These are phyloP conservation scores for Tetraselmis chui DNA, from an alignment of 139 green algal genomes.

Conservation along the genomic window DNA sequence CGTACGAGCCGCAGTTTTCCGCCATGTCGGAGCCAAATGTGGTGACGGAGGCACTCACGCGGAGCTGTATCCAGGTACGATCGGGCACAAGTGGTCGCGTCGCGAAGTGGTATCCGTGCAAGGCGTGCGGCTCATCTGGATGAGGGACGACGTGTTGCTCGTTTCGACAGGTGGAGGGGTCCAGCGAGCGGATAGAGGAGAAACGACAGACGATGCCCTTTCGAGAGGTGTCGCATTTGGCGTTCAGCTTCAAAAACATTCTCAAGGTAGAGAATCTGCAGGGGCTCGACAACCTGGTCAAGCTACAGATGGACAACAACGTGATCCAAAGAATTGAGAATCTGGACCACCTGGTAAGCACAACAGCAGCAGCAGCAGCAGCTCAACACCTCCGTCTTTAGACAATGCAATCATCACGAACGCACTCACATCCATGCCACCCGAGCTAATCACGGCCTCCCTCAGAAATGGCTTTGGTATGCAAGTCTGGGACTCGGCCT, in stretches of 20 bases:
- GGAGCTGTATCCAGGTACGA: constrained; percentile 54
- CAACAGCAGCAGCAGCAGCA: too few relatives aligned
- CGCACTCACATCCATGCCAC: too few relatives aligned
- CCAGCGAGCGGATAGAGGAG: constrained; percentile 43
- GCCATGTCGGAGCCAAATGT: constrained; percentile 21
- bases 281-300: constrained; percentile 58
- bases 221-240: constrained; percentile 48
- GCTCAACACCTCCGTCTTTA: too few relatives aligned
- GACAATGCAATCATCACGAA: too few relatives aligned
- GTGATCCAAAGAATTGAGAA: constrained; percentile 66
- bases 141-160: constrained; percentile 40
- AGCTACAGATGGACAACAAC: constrained; percentile 87
- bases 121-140: background rate
- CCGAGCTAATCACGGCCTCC: too few relatives aligned
- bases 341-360: constrained; percentile 56
- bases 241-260: constrained; percentile 66
- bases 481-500: too few relatives aligned
- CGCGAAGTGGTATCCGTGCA: background rate
- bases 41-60: constrained; percentile 49
- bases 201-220: constrained; percentile 54
- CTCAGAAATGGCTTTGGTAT: too few relatives aligned
- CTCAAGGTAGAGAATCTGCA: constrained; percentile 57
- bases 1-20: too few relatives aligned
- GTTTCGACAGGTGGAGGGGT: constrained; percentile 33
- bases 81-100: background rate